Evolutionary conservation across 1,139 yeast genomes (phyloP), one percentile per base, ranked within the genome.

Genomic region (Yarrowia galli): DNA sequence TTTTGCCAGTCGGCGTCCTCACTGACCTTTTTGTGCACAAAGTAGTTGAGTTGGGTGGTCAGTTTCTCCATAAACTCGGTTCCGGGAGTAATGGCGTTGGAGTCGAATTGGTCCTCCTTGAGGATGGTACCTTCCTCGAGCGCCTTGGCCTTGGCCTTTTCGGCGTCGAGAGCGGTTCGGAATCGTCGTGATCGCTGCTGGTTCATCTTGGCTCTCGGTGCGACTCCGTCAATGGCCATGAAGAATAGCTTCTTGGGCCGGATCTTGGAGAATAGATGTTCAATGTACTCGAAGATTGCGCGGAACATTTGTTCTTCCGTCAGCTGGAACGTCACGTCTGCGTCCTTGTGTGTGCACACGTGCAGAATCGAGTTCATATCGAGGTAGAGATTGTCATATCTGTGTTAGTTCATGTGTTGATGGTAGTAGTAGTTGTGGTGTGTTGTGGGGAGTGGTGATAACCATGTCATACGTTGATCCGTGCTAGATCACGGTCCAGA

Each of bases 191-290:
- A 87, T 73, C 99, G 85, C 79, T 95, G 99, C 78, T 95, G 99
- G 79, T 96, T 96, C 98, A 96, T 93, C 79, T 95, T 95, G 56
- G 99, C 99, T 75, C 99, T 83, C 25, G 99, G 99, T 0, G 99
- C 99, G 65, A 96, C 99, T 70, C 99, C 99, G 81, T 96, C 99
- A 67, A 96, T 96, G 0, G 99, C 98, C 97, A 96, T 93, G 78
- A 90, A 93, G 74, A 96, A 91, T 40, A 91, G 86, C 76, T 92
- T 85, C 74, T 90, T 84, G 8, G 99, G 99, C 75, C 88, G 87
- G 73, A 95, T 92, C 46, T 92, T 87, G 71, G 88, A 89, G 75
- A 96, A 95, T 71, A 96, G 82, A 79, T 95, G 98, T 77, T 96
- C 99, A 71, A 95, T 93, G 75, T 96, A 96, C 65, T 91, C 89